These are phyloP conservation scores for Russula griseocarnosa DNA, from an alignment of 768 basidiomycete species.

Conservation along the genomic window DNA sequence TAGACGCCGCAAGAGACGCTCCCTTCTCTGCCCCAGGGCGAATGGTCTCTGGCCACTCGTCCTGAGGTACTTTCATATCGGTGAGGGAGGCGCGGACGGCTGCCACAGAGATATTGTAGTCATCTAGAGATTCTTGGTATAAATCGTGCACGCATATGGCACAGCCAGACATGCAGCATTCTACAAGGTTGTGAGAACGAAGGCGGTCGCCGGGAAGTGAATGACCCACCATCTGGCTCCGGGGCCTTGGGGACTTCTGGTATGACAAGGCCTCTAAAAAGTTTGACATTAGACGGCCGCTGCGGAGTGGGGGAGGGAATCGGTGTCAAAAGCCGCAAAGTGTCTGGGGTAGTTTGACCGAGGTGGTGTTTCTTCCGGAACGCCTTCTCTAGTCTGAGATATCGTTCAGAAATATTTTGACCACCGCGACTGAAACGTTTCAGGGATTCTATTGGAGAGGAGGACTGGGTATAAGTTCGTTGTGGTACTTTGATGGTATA, in stretches of 20 bases:
- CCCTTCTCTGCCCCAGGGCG: slow-evolving; percentile 30
- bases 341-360: slow-evolving; percentile 29
- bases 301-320: slow-evolving; percentile 12
- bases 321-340: slow-evolving; percentile 22
- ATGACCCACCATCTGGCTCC: slow-evolving; percentile 58
- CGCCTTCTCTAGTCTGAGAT: slow-evolving; percentile 51
- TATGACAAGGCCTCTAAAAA: slow-evolving; percentile 53
- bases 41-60: slow-evolving; percentile 63
- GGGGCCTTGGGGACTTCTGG: slow-evolving; percentile 62
- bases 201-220: neutral
- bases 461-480: slow-evolving; percentile 33
- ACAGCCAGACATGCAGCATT: slow-evolving; percentile 95
- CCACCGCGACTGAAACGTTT: slow-evolving; percentile 43
- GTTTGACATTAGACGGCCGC: slow-evolving; percentile 23
- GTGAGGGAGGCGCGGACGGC: slow-evolving; percentile 50
- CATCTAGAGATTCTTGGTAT: slow-evolving; percentile 67
- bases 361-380: slow-evolving; percentile 44
- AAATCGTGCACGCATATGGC: slow-evolving; percentile 89
- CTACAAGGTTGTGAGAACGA: slow-evolving; percentile 38
- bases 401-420: slow-evolving; percentile 57
- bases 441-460: slow-evolving; percentile 10
- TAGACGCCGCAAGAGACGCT: slow-evolving; percentile 28
- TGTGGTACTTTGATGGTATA: slow-evolving; percentile 33
- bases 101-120: slow-evolving; percentile 55
- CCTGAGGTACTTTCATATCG: slow-evolving; percentile 46